A percentile compares a stretch with the other conserved stretches of the same genome.
phyloP scores from a whole-genome alignment of 2,329 filamentous ascomycete genomes.

The Paecilomyces dactylethromorphus region DNA sequence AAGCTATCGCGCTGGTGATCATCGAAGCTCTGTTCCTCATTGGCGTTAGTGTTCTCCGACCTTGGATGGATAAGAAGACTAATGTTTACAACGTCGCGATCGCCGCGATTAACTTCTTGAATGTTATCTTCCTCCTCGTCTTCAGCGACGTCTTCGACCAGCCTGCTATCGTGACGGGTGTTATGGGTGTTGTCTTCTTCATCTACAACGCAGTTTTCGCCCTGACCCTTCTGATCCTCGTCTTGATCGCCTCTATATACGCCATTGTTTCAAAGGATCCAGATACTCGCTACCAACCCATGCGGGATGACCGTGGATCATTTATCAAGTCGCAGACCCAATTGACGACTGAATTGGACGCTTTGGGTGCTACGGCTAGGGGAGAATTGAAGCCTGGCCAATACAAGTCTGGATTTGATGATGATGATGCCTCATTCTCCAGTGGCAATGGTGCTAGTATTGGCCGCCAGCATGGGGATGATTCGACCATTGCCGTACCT shows the following conservation, averaged over 20 bases:
- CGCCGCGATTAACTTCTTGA: slow-evolving; percentile 81
- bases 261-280: slow-evolving; percentile 89
- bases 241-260: slow-evolving; percentile 69
- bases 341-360: slow-evolving; percentile 81
- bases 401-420: slow-evolving; percentile 60
- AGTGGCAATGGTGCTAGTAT: slow-evolving; percentile 45
- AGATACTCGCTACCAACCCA: slow-evolving; percentile 89
- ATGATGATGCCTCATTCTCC: slow-evolving; percentile 64
- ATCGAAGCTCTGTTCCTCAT: slow-evolving; percentile 76
- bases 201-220: slow-evolving; percentile 79
- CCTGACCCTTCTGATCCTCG: slow-evolving; percentile 72
- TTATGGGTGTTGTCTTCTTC: slow-evolving; percentile 86
- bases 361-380: slow-evolving; percentile 78
- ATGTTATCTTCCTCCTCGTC: slow-evolving; percentile 79
- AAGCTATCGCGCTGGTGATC: slow-evolving; percentile 75
- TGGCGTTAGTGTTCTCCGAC: slow-evolving; percentile 69
- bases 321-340: slow-evolving; percentile 96
- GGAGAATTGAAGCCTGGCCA: slow-evolving; percentile 63
- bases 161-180: slow-evolving; percentile 74
- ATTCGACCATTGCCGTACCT: slow-evolving; percentile 17
- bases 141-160: slow-evolving; percentile 84
- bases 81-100: slow-evolving; percentile 96
- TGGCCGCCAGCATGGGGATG: slow-evolving; percentile 39
- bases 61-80: slow-evolving; percentile 99
- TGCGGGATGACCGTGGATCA: slow-evolving; percentile 91